These are phyloP conservation scores for Aspergillus intermedius DNA, from an alignment of 2,329 filamentous ascomycete genomes.

Conservation along the genomic window DNA sequence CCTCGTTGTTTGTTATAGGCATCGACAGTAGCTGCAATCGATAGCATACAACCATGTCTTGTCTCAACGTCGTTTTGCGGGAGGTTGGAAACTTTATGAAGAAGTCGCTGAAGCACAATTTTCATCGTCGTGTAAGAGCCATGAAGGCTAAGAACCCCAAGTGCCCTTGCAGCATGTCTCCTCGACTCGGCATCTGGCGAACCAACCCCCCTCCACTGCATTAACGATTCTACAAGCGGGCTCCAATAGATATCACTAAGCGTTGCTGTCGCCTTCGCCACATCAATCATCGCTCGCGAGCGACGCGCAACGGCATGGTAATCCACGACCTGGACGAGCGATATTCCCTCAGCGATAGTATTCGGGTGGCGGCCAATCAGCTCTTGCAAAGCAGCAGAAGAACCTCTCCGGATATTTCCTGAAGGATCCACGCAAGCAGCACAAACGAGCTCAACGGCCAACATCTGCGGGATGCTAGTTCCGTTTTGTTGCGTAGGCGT, in stretches of 20 bases:
- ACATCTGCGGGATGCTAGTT: slow-evolving; percentile 58
- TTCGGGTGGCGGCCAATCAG: slow-evolving; percentile 89
- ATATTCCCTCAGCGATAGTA: slow-evolving; percentile 71
- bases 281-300: slow-evolving; percentile 70
- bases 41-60: slow-evolving; percentile 40
- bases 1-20: slow-evolving; percentile 20
- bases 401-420: slow-evolving; percentile 86
- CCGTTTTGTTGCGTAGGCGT: slow-evolving; percentile 22
- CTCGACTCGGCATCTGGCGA: slow-evolving; percentile 70
- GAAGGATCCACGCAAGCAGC: slow-evolving; percentile 80
- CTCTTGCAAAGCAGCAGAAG: slow-evolving; percentile 90
- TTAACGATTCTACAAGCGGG: slow-evolving; percentile 62
- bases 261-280: slow-evolving; percentile 62
- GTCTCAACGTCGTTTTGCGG: slow-evolving; percentile 35
- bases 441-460: slow-evolving; percentile 75
- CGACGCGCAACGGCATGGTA: slow-evolving; percentile 90
- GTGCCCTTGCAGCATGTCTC: slow-evolving; percentile 62
- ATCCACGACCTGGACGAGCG: slow-evolving; percentile 81
- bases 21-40: slow-evolving; percentile 34
- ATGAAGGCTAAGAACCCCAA: slow-evolving; percentile 48
- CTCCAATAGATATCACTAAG: slow-evolving; percentile 60
- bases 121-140: slow-evolving; percentile 24
- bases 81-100: slow-evolving; percentile 30
- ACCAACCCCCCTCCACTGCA: slow-evolving; percentile 83
- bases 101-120: slow-evolving; percentile 26